These are phyloP conservation scores for Pichia norvegensis DNA, from an alignment of 1,139 yeast genomes.

Conservation along the genomic window DNA sequence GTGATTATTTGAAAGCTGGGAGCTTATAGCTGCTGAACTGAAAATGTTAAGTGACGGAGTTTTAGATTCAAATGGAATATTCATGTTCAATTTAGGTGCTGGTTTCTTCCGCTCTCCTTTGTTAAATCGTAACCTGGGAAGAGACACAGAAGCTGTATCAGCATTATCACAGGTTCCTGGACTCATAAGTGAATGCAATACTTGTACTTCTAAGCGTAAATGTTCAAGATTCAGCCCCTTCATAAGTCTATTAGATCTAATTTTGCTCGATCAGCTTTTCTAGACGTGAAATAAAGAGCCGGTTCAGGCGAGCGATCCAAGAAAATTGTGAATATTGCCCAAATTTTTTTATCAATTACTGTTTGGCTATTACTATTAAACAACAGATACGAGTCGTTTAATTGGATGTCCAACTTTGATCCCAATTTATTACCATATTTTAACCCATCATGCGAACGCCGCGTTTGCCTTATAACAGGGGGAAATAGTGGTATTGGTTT, in stretches of 20 bases:
- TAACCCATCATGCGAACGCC: conserved; percentile 33
- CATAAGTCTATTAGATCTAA: too few species aligned
- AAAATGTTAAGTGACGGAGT: conserved; percentile 3
- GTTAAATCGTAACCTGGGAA: conserved; percentile 9
- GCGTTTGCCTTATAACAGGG: conserved; percentile 68
- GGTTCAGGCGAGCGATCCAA: too few species aligned
- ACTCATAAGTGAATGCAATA: not conserved
- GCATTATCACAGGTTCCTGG: not conserved
- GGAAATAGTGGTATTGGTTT: conserved; percentile 79
- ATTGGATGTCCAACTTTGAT: conserved; percentile 14
- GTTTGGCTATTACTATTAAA: too few species aligned
- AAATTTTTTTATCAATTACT: too few species aligned
- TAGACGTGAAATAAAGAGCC: too few species aligned
- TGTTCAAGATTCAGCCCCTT: not conserved
- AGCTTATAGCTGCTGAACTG: not conserved
- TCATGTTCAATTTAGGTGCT: conserved; percentile 12
- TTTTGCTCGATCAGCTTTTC: too few species aligned
- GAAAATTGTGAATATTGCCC: too few species aligned
- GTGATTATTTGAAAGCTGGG: not conserved
- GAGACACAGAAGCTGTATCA: not conserved
- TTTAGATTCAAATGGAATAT: conserved; percentile 7
- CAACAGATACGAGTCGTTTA: too few species aligned
- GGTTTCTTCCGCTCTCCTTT: conserved; percentile 11
- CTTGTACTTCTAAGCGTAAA: not conserved
- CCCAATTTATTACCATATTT: conserved; percentile 16